Conservation (phyloP, 257 asterid species). For the Solanum phureja region DNA sequence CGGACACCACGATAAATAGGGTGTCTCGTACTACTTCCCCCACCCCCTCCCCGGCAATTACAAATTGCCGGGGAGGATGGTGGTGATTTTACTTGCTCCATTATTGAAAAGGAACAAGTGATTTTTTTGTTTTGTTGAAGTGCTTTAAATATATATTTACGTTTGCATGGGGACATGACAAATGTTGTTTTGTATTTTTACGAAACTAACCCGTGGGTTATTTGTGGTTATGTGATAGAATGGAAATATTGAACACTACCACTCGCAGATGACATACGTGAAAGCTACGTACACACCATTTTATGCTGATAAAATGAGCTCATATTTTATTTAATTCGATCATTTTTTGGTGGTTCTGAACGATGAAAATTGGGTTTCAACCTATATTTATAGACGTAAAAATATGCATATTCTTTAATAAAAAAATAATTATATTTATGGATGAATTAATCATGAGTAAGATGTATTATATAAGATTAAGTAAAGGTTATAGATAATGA, state of each 20-base stretch:
- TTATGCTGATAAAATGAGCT: neutral
- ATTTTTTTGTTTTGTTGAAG: neutral
- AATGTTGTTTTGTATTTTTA: neutral
- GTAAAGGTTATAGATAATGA: neutral
- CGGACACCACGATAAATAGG: constrained; percentile 54
- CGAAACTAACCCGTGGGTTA: neutral
- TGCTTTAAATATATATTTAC: constrained; percentile 5
- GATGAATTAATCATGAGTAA: neutral
- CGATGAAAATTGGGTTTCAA: neutral
- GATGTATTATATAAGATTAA: neutral
- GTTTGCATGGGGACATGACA: neutral
- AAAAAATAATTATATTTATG: neutral
- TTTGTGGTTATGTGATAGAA: neutral
- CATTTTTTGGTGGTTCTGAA: neutral
- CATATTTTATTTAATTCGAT: neutral
- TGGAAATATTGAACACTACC: neutral
- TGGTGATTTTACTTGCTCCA: constrained; percentile 26
- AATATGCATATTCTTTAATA: neutral
- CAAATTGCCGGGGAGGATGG: neutral
- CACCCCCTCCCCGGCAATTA: neutral
- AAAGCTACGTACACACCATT: neutral
- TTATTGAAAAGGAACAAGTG: constrained; percentile 6
- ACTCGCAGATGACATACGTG: neutral
- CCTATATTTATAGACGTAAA: neutral
- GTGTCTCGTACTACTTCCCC: constrained; percentile 17